A percentile compares a stretch with the other conserved stretches of the same genome.
Conservation (phyloP, 768 basidiomycete species). For the Rhizopogon vesiculosus region DNA sequence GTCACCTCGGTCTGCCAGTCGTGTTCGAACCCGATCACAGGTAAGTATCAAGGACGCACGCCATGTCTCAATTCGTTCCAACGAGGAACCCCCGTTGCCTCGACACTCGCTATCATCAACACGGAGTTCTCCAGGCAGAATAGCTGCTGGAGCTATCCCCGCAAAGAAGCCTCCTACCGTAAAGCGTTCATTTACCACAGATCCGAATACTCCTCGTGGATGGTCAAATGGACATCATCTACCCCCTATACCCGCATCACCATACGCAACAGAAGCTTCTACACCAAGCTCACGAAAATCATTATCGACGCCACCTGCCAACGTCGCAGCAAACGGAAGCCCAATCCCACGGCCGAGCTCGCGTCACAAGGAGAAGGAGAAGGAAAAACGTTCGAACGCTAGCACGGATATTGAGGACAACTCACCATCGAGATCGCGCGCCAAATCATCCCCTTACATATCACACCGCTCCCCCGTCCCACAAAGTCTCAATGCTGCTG, state of each 20-base stretch:
- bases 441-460: constrained; percentile 53
- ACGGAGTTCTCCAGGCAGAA: constrained; percentile 27
- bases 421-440: constrained; percentile 40
- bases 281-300: constrained; percentile 51
- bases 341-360: constrained; percentile 13
- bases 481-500: constrained; percentile 68
- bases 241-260: constrained; percentile 67
- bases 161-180: constrained; percentile 24
- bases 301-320: constrained; percentile 25
- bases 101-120: constrained; percentile 30
- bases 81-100: constrained; percentile 18
- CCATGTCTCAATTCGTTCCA: constrained; percentile 24
- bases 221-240: constrained; percentile 40
- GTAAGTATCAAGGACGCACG: constrained; percentile 31
- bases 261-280: constrained; percentile 59
- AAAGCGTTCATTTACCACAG: constrained; percentile 29
- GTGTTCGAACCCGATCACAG: constrained; percentile 27
- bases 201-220: constrained; percentile 24
- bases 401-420: constrained; percentile 31
- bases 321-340: constrained; percentile 23
- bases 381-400: constrained; percentile 26
- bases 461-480: constrained; percentile 53
- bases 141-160: constrained; percentile 16
- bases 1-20: neutral
- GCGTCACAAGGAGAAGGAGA: constrained; percentile 28